Conservation (phyloP, 108 stramenopile species). For the Schizochytrium sp. region DNA sequence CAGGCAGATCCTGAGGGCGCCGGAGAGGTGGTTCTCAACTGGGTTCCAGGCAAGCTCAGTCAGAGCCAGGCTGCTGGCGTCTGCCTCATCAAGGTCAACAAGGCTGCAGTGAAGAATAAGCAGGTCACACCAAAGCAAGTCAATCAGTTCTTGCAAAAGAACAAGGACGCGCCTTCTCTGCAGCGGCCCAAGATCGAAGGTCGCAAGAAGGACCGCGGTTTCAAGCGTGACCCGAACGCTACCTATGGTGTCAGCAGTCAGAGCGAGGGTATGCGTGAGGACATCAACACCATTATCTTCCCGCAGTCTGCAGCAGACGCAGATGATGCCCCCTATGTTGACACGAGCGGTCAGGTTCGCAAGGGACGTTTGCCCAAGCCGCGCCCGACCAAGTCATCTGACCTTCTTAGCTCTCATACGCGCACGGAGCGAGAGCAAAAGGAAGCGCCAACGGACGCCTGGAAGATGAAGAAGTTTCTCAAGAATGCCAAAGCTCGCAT, state of each 20-base stretch:
- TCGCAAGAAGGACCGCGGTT: neutral
- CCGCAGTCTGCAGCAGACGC: neutral
- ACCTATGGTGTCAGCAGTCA: neutral
- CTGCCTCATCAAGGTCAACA: neutral
- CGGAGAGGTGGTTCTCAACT: neutral
- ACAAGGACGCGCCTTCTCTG: neutral
- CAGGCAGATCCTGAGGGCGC: neutral
- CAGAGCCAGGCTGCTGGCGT: neutral
- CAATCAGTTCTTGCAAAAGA: neutral
- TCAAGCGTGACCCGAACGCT: neutral
- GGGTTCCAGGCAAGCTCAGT: neutral
- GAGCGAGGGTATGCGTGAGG: neutral
- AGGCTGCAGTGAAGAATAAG: constrained; percentile 2
- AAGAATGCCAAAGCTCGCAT: neutral
- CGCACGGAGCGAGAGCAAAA: neutral
- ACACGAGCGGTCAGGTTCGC: neutral
- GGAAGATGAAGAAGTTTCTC: constrained; percentile 7
- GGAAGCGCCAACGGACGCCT: neutral
- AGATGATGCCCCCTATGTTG: neutral
- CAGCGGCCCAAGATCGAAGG: neutral
- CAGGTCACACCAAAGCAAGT: neutral
- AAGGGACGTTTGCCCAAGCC: constrained; percentile 6
- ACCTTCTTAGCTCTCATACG: neutral
- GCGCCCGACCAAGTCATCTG: neutral
- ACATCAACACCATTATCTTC: constrained; percentile 14